Evolutionary conservation across 345 rosid genomes (phyloP).

Genomic region (Syzygium oleosum): DNA sequence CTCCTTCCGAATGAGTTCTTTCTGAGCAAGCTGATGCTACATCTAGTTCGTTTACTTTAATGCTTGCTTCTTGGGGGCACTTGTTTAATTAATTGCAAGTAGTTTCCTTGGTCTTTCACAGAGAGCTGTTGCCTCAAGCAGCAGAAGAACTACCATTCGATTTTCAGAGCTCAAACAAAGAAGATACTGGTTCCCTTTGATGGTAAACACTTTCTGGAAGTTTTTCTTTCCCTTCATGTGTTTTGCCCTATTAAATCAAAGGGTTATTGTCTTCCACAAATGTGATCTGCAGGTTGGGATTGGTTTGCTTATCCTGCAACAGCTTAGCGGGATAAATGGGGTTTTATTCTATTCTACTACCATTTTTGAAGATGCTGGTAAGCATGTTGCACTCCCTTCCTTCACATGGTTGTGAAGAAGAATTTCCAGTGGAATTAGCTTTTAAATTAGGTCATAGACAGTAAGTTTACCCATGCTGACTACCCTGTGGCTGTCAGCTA

Average conservation of each 20-base stretch:
- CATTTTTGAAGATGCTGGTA: slow-evolving; percentile 86
- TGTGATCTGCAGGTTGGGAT: slow-evolving; percentile 64
- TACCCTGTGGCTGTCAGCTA: not conserved
- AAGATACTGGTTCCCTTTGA: slow-evolving; percentile 67
- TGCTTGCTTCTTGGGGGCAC: not conserved
- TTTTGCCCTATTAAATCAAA: not conserved
- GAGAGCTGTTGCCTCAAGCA: slow-evolving; percentile 83
- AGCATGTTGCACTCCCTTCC: slow-evolving; percentile 3
- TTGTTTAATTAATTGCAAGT: not conserved
- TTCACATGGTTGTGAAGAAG: not conserved
- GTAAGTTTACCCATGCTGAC: not conserved
- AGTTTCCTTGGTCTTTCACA: slow-evolving; percentile 22
- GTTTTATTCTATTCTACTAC: slow-evolving; percentile 82
- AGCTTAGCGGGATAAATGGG: slow-evolving; percentile 82
- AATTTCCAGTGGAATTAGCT: not conserved
- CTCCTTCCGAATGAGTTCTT: not conserved
- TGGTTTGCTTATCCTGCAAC: slow-evolving; percentile 85
- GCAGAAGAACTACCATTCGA: slow-evolving; percentile 58
- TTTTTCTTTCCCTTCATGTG: not conserved
- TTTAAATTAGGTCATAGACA: not conserved
- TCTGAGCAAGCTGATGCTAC: not conserved
- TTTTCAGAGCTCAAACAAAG: slow-evolving; percentile 55
- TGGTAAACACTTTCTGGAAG: slow-evolving; percentile 26
- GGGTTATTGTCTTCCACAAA: not conserved
- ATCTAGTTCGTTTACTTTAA: not conserved